Conservation (phyloP, 2,329 filamentous ascomycete species). For the Fusarium xyrophilum region DNA sequence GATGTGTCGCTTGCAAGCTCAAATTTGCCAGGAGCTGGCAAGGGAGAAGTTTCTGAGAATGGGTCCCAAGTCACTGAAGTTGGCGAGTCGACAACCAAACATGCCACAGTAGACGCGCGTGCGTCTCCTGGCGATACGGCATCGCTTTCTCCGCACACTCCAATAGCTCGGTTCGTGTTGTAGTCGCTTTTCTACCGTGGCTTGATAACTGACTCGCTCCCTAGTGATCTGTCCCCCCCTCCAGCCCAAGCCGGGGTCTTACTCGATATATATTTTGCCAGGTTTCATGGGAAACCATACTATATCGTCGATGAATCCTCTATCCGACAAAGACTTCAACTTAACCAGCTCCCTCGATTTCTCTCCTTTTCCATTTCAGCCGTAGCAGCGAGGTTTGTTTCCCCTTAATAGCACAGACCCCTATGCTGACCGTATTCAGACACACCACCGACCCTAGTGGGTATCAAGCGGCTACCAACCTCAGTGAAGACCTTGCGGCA, state of each 20-base stretch:
- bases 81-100: constrained; percentile 52
- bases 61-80: constrained; percentile 23
- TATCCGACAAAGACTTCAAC: constrained; percentile 73
- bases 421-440: constrained; percentile 45
- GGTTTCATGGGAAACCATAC: constrained; percentile 83
- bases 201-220: constrained; percentile 15
- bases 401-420: background rate
- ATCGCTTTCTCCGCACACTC: constrained; percentile 40
- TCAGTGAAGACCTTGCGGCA: constrained; percentile 76
- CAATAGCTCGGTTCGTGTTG: constrained; percentile 33
- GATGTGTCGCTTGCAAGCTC: constrained; percentile 38
- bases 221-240: constrained; percentile 55
- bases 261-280: constrained; percentile 79
- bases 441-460: constrained; percentile 73
- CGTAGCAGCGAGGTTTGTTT: constrained; percentile 64
- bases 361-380: constrained; percentile 66
- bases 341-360: constrained; percentile 67
- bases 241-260: constrained; percentile 65
- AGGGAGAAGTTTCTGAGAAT: constrained; percentile 41
- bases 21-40: constrained; percentile 19
- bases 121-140: constrained; percentile 39
- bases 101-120: constrained; percentile 48
- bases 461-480: constrained; percentile 69
- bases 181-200: background rate
- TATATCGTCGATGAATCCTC: constrained; percentile 80